Conservation (phyloP, 257 asterid genomes). For the Solanum appendiculatum region DNA sequence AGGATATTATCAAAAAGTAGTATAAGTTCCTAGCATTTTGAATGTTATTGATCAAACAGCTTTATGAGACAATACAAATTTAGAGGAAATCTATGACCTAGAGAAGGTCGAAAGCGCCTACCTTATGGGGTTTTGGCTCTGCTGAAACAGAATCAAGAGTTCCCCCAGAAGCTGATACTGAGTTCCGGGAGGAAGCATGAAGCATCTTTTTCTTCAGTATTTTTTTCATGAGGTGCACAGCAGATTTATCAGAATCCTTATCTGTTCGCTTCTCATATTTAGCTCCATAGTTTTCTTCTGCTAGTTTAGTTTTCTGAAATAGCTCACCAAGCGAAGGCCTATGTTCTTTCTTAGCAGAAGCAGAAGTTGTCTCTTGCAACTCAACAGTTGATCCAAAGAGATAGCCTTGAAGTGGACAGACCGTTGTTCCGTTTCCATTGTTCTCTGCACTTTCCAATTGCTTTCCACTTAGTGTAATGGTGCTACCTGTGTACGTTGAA, state of each 20-base stretch:
- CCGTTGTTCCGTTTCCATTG: constrained; percentile 33
- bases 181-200: constrained; percentile 35
- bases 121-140: constrained; percentile 66
- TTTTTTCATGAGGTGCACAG: constrained; percentile 58
- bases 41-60: neutral
- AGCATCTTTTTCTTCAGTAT: constrained; percentile 46
- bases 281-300: constrained; percentile 46
- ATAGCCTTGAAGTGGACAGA: constrained; percentile 78
- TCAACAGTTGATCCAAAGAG: constrained; percentile 76
- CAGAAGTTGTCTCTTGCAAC: constrained; percentile 33
- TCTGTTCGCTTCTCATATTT: constrained; percentile 45
- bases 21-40: neutral
- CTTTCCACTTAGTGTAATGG: constrained; percentile 60
- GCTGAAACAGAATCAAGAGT: constrained; percentile 40
- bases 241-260: constrained; percentile 59
- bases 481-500: constrained; percentile 14
- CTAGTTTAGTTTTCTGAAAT: constrained; percentile 62
- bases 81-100: neutral
- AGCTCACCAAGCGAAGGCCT: constrained; percentile 93
- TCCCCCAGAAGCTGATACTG: constrained; percentile 32
- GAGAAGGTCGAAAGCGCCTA: neutral
- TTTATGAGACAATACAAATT: neutral
- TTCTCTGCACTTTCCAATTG: constrained; percentile 41
- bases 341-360: constrained; percentile 40
- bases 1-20: neutral